phyloP scores from a whole-genome alignment of 306 rosid species.

The Herpetospermum pedunculosum region DNA sequence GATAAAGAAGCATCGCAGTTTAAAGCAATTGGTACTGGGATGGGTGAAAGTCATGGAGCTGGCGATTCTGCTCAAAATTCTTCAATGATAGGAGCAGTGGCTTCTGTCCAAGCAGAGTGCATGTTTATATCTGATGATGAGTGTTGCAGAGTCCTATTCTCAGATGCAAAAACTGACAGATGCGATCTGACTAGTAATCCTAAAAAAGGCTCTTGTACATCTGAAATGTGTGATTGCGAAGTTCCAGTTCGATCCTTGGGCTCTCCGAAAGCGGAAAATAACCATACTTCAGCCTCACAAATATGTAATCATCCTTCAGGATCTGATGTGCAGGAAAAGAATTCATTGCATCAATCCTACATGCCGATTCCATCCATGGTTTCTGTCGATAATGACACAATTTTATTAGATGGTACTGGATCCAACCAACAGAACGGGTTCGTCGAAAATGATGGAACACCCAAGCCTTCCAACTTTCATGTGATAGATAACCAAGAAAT shows the following conservation, averaged over 20 bases:
- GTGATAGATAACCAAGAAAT: slow-evolving; percentile 21
- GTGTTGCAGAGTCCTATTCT: slow-evolving; percentile 69
- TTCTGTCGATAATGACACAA: slow-evolving; percentile 34
- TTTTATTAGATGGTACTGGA: slow-evolving; percentile 22
- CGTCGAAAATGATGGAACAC: slow-evolving; percentile 31
- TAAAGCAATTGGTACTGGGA: slow-evolving; percentile 17
- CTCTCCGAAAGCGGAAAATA: slow-evolving; percentile 23
- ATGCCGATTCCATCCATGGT: slow-evolving; percentile 16
- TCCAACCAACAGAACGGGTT: slow-evolving; percentile 30
- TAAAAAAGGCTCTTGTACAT: slow-evolving; percentile 18
- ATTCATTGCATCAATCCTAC: slow-evolving; percentile 26
- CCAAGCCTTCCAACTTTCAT: slow-evolving; percentile 36
- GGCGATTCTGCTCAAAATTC: slow-evolving; percentile 30
- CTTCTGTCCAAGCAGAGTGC: slow-evolving; percentile 34
- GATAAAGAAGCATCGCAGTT: slow-evolving; percentile 36
- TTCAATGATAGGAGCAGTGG: slow-evolving; percentile 24
- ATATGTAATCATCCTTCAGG: slow-evolving; percentile 21
- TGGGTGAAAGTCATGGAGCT: slow-evolving; percentile 33
- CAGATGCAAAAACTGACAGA: slow-evolving; percentile 36
- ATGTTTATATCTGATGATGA: slow-evolving; percentile 74
- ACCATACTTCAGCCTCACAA: slow-evolving; percentile 24
- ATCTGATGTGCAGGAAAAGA: slow-evolving; percentile 22
- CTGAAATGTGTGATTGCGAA: slow-evolving; percentile 31
- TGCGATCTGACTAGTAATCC: slow-evolving; percentile 10
- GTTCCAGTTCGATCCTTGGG: slow-evolving; percentile 36